phyloP scores from a whole-genome alignment of 352 stramenopile species.

The Aphanomyces invadans region DNA sequence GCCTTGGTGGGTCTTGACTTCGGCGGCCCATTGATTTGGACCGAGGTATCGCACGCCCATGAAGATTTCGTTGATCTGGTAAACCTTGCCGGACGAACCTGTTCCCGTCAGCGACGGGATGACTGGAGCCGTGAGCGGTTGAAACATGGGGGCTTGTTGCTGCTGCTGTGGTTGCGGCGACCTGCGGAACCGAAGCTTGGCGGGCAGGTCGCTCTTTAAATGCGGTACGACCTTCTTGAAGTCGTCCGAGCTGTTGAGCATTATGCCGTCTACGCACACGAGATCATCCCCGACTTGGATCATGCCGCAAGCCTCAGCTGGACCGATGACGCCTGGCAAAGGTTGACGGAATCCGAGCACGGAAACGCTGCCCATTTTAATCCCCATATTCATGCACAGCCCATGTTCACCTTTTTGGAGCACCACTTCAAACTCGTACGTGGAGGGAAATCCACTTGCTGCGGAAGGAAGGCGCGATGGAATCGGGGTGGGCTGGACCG shows the following conservation, averaged over 20 bases:
- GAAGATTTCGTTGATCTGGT: constrained; percentile 73
- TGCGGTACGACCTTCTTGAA: constrained; percentile 74
- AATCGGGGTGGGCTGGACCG: background rate
- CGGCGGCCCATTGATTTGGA: constrained; percentile 67
- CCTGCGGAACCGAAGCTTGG: constrained; percentile 68
- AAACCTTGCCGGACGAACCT: constrained; percentile 33
- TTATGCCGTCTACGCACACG: constrained; percentile 71
- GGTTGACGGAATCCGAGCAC: constrained; percentile 79
- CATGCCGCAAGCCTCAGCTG: constrained; percentile 71
- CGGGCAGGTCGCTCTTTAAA: constrained; percentile 69
- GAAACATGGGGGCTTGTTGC: background rate
- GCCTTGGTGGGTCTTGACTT: constrained; percentile 33
- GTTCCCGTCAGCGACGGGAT: constrained; percentile 1
- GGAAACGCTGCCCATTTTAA: constrained; percentile 65
- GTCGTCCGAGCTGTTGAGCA: constrained; percentile 68
- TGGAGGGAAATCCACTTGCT: background rate
- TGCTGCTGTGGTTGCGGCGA: constrained; percentile 31
- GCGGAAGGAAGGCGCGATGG: background rate
- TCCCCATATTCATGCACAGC: constrained; percentile 87
- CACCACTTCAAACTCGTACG: constrained; percentile 77
- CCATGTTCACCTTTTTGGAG: constrained; percentile 82
- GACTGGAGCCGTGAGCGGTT: background rate
- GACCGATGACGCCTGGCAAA: constrained; percentile 60
- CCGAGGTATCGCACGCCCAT: constrained; percentile 74
- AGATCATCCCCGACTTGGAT: constrained; percentile 73